Conservation (phyloP, 1,284 basidiomycete species). For the Marasmius sp. region DNA sequence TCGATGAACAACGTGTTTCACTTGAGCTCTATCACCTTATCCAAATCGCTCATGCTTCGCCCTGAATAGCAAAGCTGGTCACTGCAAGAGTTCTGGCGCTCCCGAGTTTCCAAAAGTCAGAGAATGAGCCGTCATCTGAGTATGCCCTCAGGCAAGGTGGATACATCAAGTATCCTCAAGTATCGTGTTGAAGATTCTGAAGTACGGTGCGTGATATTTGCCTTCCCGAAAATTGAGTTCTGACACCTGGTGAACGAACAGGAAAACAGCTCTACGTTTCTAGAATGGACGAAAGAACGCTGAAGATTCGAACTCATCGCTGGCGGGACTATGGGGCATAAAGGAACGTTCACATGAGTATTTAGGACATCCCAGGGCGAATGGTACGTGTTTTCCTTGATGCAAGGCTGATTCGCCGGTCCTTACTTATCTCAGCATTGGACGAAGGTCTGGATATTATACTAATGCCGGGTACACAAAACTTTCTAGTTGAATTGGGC, state of each 20-base stretch:
- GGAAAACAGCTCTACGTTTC: conserved; percentile 74
- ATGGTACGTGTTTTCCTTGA: conserved; percentile 41
- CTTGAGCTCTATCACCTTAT: conserved; percentile 3
- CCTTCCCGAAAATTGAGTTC: neutral
- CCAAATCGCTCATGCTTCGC: conserved; percentile 11
- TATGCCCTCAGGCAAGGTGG: conserved; percentile 71
- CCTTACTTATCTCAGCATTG: conserved; percentile 35
- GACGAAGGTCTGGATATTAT: conserved; percentile 53
- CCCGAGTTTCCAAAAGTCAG: conserved; percentile 47
- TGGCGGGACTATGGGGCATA: conserved; percentile 70
- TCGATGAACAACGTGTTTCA: conserved; percentile 60
- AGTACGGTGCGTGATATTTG: conserved; percentile 34
- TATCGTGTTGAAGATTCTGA: conserved; percentile 47
- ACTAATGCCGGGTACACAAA: conserved; percentile 62
- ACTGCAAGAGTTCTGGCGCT: conserved; percentile 45
- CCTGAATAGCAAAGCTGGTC: conserved; percentile 51
- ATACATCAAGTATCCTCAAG: too few relatives aligned
- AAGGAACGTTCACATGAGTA: conserved; percentile 56
- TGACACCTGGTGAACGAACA: conserved; percentile 25
- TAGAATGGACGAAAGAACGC: conserved; percentile 47
- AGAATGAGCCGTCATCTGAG: conserved; percentile 73
- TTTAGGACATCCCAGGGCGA: conserved; percentile 42
- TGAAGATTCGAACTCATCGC: conserved; percentile 57
- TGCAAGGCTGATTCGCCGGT: neutral
- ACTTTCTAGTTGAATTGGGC: neutral